Percentiles rank a stretch among this genome's conserved stretches.
Conservation (phyloP, 2,329 filamentous ascomycete genomes). For the Trichoderma sp. region DNA sequence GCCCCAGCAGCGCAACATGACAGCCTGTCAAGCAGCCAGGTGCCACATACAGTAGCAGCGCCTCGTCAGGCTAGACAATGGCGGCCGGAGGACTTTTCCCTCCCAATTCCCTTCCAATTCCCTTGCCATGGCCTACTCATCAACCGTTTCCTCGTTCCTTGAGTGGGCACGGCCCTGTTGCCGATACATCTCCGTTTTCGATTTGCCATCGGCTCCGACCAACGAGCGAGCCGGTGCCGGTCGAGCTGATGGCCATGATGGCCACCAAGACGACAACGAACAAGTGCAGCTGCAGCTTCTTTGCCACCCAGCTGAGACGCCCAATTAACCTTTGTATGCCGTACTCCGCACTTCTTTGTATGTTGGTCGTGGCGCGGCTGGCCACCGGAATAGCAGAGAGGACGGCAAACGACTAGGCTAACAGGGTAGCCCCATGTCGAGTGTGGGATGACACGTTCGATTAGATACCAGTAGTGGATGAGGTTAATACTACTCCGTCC, state of each 20-base stretch:
- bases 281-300: conserved; percentile 2
- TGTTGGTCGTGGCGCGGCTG: conserved; percentile 12
- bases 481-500: conserved; percentile 16
- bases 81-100: background rate
- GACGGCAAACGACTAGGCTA: conserved; percentile 19
- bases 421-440: conserved; percentile 9
- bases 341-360: background rate
- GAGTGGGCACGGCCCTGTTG: background rate
- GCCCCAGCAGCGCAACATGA: conserved; percentile 23
- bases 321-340: background rate
- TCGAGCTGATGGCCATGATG: background rate
- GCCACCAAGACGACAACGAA: background rate
- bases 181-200: conserved; percentile 16
- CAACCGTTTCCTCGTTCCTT: background rate
- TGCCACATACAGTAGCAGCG: conserved; percentile 13
- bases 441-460: conserved; percentile 18
- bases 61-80: background rate
- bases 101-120: background rate
- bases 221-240: conserved; percentile 2
- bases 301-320: conserved; percentile 20
- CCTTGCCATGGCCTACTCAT: background rate
- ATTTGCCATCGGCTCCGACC: conserved; percentile 17
- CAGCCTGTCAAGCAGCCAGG: conserved; percentile 24
- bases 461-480: conserved; percentile 19
- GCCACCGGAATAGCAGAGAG: conserved; percentile 1